A percentile compares a stretch with the other conserved stretches of the same genome.
Conservation (phyloP, 257 asterid species). For the Lithospermum erythrorhizon region DNA sequence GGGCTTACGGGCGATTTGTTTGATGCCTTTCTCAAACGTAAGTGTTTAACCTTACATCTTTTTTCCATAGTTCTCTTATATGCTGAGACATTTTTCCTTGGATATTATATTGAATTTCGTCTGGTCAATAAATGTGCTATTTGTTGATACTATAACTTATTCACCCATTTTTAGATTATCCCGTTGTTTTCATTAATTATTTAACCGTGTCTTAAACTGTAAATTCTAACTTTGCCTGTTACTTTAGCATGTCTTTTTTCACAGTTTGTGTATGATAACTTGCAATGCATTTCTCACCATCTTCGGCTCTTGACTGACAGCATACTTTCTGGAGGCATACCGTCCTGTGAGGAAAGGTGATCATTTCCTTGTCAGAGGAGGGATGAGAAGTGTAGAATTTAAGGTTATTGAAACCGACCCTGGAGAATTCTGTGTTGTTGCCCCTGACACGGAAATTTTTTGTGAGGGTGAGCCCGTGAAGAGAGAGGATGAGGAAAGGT, state of each 20-base stretch:
- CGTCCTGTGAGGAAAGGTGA: conserved; percentile 44
- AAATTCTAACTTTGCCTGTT: too few species aligned
- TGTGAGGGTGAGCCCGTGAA: conserved; percentile 54
- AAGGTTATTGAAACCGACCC: conserved; percentile 49
- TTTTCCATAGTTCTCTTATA: too few species aligned
- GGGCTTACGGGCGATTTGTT: conserved; percentile 42
- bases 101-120: too few species aligned
- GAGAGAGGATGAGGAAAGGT: conserved; percentile 45
- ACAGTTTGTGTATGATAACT: background rate
- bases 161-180: too few species aligned
- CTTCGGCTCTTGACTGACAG: background rate
- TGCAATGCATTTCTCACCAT: background rate
- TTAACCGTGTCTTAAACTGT: too few species aligned
- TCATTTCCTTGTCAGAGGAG: conserved; percentile 44
- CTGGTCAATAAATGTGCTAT: too few species aligned
- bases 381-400: conserved; percentile 46
- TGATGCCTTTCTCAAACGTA: conserved; percentile 36
- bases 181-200: too few species aligned
- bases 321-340: conserved; percentile 3
- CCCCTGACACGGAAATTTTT: conserved; percentile 50
- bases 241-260: background rate
- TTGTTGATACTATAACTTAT: too few species aligned
- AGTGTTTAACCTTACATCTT: conserved; percentile 1
- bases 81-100: too few species aligned
- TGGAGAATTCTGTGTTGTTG: conserved; percentile 45